These are phyloP conservation scores for Penicillium desertorum DNA, from an alignment of 495 filamentous ascomycete species.

Conservation along the genomic window DNA sequence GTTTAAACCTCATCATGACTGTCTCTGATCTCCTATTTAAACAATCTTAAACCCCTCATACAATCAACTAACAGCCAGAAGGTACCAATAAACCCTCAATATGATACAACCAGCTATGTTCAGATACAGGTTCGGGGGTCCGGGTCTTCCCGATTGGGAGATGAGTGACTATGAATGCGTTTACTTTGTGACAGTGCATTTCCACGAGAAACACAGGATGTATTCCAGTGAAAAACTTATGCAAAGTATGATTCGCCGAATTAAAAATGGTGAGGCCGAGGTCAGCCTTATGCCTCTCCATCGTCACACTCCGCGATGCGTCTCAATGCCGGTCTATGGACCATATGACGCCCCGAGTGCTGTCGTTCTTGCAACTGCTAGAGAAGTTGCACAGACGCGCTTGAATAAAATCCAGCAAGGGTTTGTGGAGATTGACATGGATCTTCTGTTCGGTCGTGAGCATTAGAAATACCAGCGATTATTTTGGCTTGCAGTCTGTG, in stretches of 20 bases:
- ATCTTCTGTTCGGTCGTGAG: neutral
- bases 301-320: neutral
- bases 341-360: neutral
- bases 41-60: neutral
- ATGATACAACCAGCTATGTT: conserved; percentile 3
- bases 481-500: neutral
- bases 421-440: conserved; percentile 1
- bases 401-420: neutral
- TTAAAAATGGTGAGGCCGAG: neutral
- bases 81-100: neutral
- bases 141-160: neutral
- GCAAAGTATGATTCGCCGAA: neutral
- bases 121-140: neutral
- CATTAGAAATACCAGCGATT: neutral
- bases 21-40: neutral
- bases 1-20: neutral
- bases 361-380: neutral
- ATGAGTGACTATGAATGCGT: neutral
- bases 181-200: conserved; percentile 5
- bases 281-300: neutral
- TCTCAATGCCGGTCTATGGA: conserved; percentile 6
- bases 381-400: neutral
- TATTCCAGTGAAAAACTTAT: neutral
- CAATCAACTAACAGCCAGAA: neutral
- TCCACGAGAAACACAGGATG: neutral